Base-by-base conservation (phyloP, 257 asterid genomes). In the Solanum bulbocastanum region DNA sequence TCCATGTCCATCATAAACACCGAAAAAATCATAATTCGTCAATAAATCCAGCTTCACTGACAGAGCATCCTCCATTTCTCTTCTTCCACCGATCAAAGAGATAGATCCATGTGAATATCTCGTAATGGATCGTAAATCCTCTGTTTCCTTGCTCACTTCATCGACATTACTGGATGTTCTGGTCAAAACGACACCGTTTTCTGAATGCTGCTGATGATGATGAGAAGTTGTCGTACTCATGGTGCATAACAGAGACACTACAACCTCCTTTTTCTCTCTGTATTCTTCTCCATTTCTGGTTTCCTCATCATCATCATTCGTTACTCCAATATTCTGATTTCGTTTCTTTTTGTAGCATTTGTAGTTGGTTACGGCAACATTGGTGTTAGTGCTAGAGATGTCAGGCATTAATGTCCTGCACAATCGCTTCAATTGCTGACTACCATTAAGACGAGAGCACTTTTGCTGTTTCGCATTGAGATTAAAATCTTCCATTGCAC, bases 1-100 rank as follows among this genome's bases (percentile, higher is more conserved):
- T 1, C 95, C 98, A 33, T 95, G 98, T 6, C 97, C 97, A 65
- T 95, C 97, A 79, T 92, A 95, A 79, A 93, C 96, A 5, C 94
- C 98, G 66, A 89, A 94, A 71, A 95, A 94, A 37, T 91, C 92
- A 75, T 92, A 94, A 4, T 42, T 74, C 32, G 27, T 84, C 90
- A 92, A 23, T 18, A 92, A 88, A 35, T 90, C 93, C 30, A 91
- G 44, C 72, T 93, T 93, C 90, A 87, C 90, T 56, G 93, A 90
- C 86, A 93, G 92, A 72, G 92, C 95, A 30, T 94, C 98, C 93
- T 95, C 97, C 96, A 94, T 95, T 73, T 92, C 93, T 23, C 94
- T 91, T 89, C 98, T 85, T 36, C 95, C 88, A 10, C 98, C 95
- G 37, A 93, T 93, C 5, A 91, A 83, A 39, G 95, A 92, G 5